Conservation (phyloP, 1,284 basidiomycete species). For the Ustanciosporium gigantosporum region DNA sequence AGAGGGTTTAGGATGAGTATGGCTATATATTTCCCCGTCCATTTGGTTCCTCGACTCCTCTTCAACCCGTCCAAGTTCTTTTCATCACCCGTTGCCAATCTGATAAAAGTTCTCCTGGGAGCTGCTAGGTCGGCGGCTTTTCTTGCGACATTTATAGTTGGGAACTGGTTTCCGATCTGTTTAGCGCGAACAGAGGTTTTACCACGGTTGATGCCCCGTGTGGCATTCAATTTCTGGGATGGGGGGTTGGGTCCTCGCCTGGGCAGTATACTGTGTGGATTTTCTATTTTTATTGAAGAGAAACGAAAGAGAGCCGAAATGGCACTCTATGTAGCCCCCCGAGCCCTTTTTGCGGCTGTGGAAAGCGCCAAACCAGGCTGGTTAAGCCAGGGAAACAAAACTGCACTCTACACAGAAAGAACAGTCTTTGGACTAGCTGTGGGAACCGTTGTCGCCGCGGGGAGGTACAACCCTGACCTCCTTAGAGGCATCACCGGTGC, state of each 20-base stretch:
- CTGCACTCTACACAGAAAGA: conserved; percentile 46
- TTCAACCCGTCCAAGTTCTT: conserved; percentile 52
- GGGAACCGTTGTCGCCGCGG: conserved; percentile 43
- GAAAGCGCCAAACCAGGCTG: conserved; percentile 47
- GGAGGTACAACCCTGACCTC: conserved; percentile 42
- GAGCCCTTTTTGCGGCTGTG: conserved; percentile 57
- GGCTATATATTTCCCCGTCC: conserved; percentile 62
- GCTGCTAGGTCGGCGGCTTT: conserved; percentile 60
- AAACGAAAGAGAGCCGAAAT: conserved; percentile 61
- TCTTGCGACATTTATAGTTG: conserved; percentile 61
- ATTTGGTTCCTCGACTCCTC: conserved; percentile 60
- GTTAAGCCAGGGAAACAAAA: conserved; percentile 32
- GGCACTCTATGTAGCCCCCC: conserved; percentile 62
- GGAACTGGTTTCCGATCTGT: conserved; percentile 59
- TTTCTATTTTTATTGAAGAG: conserved; percentile 61
- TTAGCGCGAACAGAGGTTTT: conserved; percentile 34
- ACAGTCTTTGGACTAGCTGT: conserved; percentile 41
- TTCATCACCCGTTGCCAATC: conserved; percentile 29
- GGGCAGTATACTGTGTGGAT: conserved; percentile 43
- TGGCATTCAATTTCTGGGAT: conserved; percentile 45
- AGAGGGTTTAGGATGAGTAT: conserved; percentile 58
- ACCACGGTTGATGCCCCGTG: conserved; percentile 37
- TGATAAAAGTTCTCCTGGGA: conserved; percentile 53
- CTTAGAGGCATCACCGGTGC: conserved; percentile 43
- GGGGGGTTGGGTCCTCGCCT: conserved; percentile 38